Conservation (phyloP, 2,329 filamentous ascomycete genomes). For the Aphanocladium album region DNA sequence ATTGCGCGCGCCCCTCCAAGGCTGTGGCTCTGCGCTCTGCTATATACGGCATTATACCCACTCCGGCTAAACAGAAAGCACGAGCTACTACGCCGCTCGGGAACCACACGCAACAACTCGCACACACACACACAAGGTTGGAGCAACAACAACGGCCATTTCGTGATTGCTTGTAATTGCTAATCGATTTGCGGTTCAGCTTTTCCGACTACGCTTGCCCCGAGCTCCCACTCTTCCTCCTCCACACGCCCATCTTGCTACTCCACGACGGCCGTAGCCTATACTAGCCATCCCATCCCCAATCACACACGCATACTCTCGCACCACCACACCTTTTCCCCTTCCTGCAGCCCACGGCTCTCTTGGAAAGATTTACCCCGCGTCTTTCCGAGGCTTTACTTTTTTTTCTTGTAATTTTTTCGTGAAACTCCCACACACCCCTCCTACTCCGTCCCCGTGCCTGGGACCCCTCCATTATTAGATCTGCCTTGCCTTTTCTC, state of each 20-base stretch:
- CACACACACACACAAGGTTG: no score
- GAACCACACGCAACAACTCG: no score
- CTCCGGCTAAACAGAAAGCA: not conserved
- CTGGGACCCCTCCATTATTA: not conserved
- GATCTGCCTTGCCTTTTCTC: not conserved
- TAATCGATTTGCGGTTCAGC: slow-evolving; percentile 10
- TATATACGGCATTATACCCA: not conserved
- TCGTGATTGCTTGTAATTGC: slow-evolving; percentile 7
- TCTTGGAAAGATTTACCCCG: slow-evolving; percentile 8
- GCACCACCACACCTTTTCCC: not conserved
- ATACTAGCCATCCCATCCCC: slow-evolving; percentile 5
- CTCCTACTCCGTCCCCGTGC: not conserved
- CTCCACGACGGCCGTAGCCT: slow-evolving; percentile 10
- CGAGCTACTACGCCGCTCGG: not conserved
- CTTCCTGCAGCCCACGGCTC: not conserved
- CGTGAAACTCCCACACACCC: not conserved
- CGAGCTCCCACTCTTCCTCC: not conserved
- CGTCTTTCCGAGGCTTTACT: slow-evolving; percentile 11
- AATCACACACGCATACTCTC: not conserved
- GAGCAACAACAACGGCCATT: not conserved
- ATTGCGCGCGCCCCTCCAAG: not conserved
- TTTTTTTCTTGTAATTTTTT: not conserved
- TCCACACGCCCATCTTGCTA: slow-evolving; percentile 11
- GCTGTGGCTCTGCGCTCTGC: not conserved
- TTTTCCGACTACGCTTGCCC: not conserved